Conservation (phyloP, 1,139 yeast species). For the Suhomyces terraborum region DNA sequence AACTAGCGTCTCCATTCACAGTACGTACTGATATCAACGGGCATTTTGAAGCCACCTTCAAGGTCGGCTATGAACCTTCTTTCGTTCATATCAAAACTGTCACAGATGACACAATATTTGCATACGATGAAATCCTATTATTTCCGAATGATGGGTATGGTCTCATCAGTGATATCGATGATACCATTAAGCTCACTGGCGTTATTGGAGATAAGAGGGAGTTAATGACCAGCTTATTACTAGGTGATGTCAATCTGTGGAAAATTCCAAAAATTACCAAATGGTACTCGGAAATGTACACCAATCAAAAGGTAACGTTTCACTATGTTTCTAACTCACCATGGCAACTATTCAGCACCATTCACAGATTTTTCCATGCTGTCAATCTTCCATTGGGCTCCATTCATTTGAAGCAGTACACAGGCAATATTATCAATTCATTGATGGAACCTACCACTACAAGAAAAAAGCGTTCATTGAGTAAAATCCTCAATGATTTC, state of each 20-base stretch:
- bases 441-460: conserved; percentile 86
- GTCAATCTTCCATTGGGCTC: conserved; percentile 73
- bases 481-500: conserved; percentile 69
- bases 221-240: conserved; percentile 73
- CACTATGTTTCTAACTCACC: conserved; percentile 97
- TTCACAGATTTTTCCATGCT: conserved; percentile 57
- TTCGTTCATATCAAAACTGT: conserved; percentile 45
- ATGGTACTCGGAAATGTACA: conserved; percentile 58
- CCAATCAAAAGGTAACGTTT: conserved; percentile 48
- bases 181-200: conserved; percentile 88
- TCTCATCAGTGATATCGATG: conserved; percentile 90
- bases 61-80: conserved; percentile 58
- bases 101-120: conserved; percentile 47
- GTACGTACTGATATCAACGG: conserved; percentile 61
- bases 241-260: conserved; percentile 65
- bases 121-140: conserved; percentile 46
- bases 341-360: conserved; percentile 75
- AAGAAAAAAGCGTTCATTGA: conserved; percentile 68
- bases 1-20: conserved; percentile 26
- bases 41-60: conserved; percentile 51
- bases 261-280: conserved; percentile 69
- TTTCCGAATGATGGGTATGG: conserved; percentile 59
- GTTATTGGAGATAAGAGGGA: conserved; percentile 86
- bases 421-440: conserved; percentile 77
- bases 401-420: conserved; percentile 81